A percentile compares a stretch with the other conserved stretches of the same genome.
Conservation (phyloP, 2,329 filamentous ascomycete species). For the Xylariaceae sp. region DNA sequence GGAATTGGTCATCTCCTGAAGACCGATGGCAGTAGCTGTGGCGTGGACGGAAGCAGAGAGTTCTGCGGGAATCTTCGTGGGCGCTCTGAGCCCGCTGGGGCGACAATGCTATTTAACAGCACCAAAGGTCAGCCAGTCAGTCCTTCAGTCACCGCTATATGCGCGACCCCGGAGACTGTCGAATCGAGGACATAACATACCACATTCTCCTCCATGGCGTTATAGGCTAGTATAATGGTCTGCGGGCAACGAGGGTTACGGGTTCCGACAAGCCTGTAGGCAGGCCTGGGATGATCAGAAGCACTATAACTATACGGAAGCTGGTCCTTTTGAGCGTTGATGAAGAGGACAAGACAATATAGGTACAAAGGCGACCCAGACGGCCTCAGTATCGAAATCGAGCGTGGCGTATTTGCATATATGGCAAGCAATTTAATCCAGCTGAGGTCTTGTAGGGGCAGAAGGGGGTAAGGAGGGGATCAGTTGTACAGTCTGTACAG, state of each 20-base stretch:
- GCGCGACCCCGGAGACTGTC: neutral
- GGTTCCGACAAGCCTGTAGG: neutral
- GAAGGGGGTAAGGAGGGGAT: no score
- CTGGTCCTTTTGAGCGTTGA: neutral
- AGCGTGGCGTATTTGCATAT: constrained; percentile 10
- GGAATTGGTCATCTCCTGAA: constrained; percentile 55
- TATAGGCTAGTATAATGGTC: neutral
- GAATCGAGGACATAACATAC: constrained; percentile 22
- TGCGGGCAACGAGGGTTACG: constrained; percentile 4
- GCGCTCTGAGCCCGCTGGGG: constrained; percentile 16
- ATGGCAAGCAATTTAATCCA: neutral
- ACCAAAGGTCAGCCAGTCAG: neutral
- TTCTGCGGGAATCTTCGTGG: constrained; percentile 24
- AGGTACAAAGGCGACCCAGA: constrained; percentile 9
- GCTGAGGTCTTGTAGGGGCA: no score
- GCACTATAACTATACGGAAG: constrained; percentile 4
- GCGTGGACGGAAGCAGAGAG: constrained; percentile 27
- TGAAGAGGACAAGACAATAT: constrained; percentile 1
- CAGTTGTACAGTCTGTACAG: no score
- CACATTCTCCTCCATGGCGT: constrained; percentile 25
- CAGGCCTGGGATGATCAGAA: constrained; percentile 3
- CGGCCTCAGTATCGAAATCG: constrained; percentile 3
- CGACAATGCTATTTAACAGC: constrained; percentile 14
- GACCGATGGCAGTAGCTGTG: constrained; percentile 25
- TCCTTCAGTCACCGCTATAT: constrained; percentile 8